Conservation (phyloP, 495 filamentous ascomycete species). For the Neurospora intermedia region DNA sequence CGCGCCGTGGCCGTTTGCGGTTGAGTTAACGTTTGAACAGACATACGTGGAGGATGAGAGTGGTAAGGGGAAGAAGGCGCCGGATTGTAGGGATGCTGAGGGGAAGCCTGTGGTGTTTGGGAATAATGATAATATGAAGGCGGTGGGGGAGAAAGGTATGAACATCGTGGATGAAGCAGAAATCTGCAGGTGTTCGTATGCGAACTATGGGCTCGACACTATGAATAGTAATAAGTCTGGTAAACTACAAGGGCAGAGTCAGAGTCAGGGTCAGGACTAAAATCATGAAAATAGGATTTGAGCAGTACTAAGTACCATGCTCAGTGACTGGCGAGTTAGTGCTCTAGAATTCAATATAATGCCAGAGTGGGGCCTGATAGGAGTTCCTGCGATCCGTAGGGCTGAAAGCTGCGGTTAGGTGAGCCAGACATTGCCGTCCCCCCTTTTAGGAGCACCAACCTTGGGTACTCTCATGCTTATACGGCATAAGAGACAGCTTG, state of each 20-base stretch:
- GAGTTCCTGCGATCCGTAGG: not conserved
- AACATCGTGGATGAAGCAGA: not conserved
- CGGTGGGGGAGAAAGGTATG: not conserved
- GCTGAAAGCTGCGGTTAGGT: not conserved
- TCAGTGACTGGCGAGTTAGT: not conserved
- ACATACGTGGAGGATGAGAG: constrained; percentile 8
- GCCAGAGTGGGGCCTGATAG: not conserved
- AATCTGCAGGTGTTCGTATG: constrained; percentile 15
- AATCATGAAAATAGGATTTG: not conserved
- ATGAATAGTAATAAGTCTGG: not conserved
- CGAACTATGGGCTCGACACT: constrained; percentile 10
- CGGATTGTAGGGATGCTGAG: constrained; percentile 27
- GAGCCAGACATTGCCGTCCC: not conserved
- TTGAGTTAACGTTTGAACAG: constrained; percentile 34
- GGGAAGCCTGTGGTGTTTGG: constrained; percentile 10
- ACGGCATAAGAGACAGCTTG: not conserved
- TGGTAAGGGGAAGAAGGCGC: constrained; percentile 22
- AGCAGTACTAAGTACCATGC: not conserved
- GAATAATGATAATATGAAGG: not conserved
- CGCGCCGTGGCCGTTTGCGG: constrained; percentile 36
- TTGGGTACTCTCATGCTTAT: not conserved
- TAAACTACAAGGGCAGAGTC: not conserved
- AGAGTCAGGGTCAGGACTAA: not conserved
- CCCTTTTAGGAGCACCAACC: not conserved
- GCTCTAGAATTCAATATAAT: not conserved